These are phyloP conservation scores for Claviceps purpurea DNA, from an alignment of 2,329 filamentous ascomycete genomes.

Conservation along the genomic window DNA sequence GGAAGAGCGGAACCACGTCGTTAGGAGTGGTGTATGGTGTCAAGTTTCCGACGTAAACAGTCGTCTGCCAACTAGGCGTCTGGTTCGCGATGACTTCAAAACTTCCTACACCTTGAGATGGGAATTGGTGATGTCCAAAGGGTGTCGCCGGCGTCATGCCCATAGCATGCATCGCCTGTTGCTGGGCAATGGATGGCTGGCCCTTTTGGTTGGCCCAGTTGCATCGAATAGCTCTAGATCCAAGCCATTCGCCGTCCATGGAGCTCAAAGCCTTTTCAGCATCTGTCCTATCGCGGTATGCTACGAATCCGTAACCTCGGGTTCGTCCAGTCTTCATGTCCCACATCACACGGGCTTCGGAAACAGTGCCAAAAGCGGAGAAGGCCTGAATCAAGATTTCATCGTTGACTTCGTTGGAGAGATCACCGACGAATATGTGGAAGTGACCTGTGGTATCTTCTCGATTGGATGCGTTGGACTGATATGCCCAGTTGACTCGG, in stretches of 20 bases:
- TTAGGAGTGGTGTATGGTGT: constrained; percentile 96
- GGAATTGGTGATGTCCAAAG: constrained; percentile 95
- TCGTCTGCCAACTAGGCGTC: constrained; percentile 96
- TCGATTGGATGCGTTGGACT: constrained; percentile 86
- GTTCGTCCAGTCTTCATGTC: constrained; percentile 99
- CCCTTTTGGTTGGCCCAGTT: constrained; percentile 99
- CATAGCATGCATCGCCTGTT: constrained; percentile 94
- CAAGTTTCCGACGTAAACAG: constrained; percentile 93
- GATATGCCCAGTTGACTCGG: constrained; percentile 98
- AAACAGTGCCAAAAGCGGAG: constrained; percentile 88
- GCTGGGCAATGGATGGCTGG: constrained; percentile 96
- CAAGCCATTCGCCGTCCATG: constrained; percentile 99
- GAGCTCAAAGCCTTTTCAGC: constrained; percentile 92
- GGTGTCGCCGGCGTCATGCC: constrained; percentile 95
- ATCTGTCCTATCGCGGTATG: constrained; percentile 85
- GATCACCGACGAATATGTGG: constrained; percentile 95
- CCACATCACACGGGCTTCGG: constrained; percentile 99
- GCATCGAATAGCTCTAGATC: constrained; percentile 93
- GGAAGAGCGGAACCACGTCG: constrained; percentile 93
- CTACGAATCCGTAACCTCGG: constrained; percentile 94
- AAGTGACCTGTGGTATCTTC: constrained; percentile 98
- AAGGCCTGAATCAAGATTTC: constrained; percentile 89
- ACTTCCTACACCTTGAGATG: constrained; percentile 89
- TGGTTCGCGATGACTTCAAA: constrained; percentile 95
- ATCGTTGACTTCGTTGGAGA: constrained; percentile 98